Base-by-base conservation (phyloP, 371 early-diverging fungal genomes). In the Zopfochytrium polystomum region DNA sequence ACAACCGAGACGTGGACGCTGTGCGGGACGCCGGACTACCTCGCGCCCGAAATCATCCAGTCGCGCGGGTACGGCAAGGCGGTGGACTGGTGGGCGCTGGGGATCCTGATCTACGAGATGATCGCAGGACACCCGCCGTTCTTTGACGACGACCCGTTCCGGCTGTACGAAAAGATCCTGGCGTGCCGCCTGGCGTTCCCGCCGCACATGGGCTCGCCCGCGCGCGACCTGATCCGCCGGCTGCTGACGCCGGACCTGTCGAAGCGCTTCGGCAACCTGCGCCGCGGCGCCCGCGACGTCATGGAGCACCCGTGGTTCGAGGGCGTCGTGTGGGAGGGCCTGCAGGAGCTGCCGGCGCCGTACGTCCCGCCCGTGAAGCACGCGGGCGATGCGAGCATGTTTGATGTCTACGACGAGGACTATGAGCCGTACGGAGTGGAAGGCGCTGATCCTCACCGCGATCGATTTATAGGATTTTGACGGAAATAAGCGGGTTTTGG, bases 11-110 rank as follows among this genome's bases (percentile, higher is more conserved):
- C 96, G 15, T 95, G 95, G 94, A 97, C 96, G 27, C 82, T 98
- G 29, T 98, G 98, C 70, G 99, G 99, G 20, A 99, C 99, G 26
- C 99, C 99, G 7, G 99, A 98, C 68, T 98, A 98, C 72, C 84
- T 99, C 54, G 83, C 98, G 0, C 98, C 99, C 1, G 99, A 98
- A 76, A 92, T 98, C 55, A 95, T 99, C 74, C 87, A 90, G 72
- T 89, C 90, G 34, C 89, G 90, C 70, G 98, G 93, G 15, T 98
- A 99, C 74, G 91, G 93, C 1, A 87, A 87, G 62, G 88, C 94
- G 13, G 98, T 94, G 0, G 99, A 96, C 77, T 95, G 91, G 87
- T 98, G 92, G 86, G 86, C 94, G 20, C 80, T 97, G 63, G 97
- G 97, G 15, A 82, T 97, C 49, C 77, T 96, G 32, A 90, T 97